Percentiles rank a stretch among this genome's conserved stretches.
phyloP scores from a whole-genome alignment of 768 basidiomycete species.

The Suillus hirtellus region DNA sequence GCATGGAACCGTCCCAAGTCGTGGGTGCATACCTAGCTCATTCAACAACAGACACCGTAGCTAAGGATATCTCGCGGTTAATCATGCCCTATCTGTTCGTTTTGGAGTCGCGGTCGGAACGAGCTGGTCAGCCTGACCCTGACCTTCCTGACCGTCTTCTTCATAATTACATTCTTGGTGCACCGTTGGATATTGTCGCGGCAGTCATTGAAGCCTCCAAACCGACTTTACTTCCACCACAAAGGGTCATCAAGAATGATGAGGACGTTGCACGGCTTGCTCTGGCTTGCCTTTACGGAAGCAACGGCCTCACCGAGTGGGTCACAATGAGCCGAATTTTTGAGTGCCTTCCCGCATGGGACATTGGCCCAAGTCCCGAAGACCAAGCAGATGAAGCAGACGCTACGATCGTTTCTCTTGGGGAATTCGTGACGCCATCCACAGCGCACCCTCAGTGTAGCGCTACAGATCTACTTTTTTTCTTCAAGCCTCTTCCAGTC shows the following conservation, averaged over 20 bases:
- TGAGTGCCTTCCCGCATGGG: slow-evolving; percentile 96
- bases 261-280: slow-evolving; percentile 85
- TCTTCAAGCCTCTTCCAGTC: slow-evolving; percentile 79
- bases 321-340: slow-evolving; percentile 87
- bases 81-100: slow-evolving; percentile 94
- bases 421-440: slow-evolving; percentile 75
- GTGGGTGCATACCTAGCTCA: slow-evolving; percentile 75
- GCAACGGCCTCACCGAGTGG: slow-evolving; percentile 71
- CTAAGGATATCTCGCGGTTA: slow-evolving; percentile 68
- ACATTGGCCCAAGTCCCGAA: slow-evolving; percentile 52
- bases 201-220: slow-evolving; percentile 90
- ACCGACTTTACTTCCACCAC: slow-evolving; percentile 70
- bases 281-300: slow-evolving; percentile 87
- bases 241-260: slow-evolving; percentile 78
- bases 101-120: slow-evolving; percentile 84
- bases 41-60: slow-evolving; percentile 66
- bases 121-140: slow-evolving; percentile 70
- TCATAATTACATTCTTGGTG: slow-evolving; percentile 68
- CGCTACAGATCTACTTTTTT: slow-evolving; percentile 71
- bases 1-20: slow-evolving; percentile 63
- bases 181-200: slow-evolving; percentile 66
- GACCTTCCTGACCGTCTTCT: slow-evolving; percentile 62
- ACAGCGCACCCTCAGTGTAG: slow-evolving; percentile 56
- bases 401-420: slow-evolving; percentile 78
- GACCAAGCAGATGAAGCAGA: slow-evolving; percentile 76